phyloP scores from a whole-genome alignment of 169 alveolate genomes.

The Cryptosporidium sp. region DNA sequence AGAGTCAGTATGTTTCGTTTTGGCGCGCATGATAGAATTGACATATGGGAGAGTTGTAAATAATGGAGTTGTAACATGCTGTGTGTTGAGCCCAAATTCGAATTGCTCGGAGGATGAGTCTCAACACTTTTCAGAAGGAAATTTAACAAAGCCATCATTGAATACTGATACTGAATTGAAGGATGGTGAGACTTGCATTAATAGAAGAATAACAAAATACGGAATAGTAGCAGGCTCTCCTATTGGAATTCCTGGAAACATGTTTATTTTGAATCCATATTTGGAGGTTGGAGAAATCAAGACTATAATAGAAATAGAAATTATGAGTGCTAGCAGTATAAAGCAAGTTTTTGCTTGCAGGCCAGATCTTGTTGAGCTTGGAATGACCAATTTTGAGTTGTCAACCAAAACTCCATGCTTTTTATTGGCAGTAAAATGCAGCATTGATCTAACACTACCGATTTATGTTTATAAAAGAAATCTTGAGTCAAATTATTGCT shows the following conservation, averaged over 20 bases:
- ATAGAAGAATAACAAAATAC: neutral
- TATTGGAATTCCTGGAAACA: neutral
- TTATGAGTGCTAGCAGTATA: neutral
- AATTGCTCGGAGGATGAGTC: neutral
- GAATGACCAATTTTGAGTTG: conserved; percentile 26
- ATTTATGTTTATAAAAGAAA: conserved; percentile 39
- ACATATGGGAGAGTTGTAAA: neutral
- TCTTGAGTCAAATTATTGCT: neutral
- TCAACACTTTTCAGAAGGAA: neutral
- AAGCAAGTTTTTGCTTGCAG: conserved; percentile 50
- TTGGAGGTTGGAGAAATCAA: conserved; percentile 50
- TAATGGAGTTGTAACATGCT: neutral
- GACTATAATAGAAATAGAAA: neutral
- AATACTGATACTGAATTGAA: neutral
- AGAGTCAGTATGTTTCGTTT: conserved; percentile 67
- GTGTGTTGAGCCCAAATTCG: neutral
- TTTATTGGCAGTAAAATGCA: conserved; percentile 42
- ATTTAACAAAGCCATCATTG: neutral
- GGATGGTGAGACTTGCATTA: neutral
- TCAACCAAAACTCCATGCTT: conserved; percentile 57
- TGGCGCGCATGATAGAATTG: conserved; percentile 70
- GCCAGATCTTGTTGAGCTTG: conserved; percentile 44
- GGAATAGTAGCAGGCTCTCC: neutral
- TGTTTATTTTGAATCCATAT: conserved; percentile 54
- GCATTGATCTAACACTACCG: conserved; percentile 47